phyloP scores from a whole-genome alignment of 108 stramenopile species.

The Tribonema minus region DNA sequence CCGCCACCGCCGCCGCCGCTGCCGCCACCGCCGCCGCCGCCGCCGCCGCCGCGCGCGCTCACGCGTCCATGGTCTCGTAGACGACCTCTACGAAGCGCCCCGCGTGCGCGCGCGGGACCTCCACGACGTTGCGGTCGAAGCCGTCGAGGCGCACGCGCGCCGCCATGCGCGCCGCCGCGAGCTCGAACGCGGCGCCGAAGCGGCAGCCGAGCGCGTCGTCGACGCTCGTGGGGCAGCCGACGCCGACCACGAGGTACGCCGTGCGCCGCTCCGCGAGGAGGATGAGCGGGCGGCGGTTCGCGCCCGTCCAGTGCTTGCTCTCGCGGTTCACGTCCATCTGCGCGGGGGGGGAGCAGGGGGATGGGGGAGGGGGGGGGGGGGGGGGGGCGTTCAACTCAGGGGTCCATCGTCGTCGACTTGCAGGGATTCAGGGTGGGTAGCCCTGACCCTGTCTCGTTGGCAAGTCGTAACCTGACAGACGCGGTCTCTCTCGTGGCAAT shows the following conservation, averaged over 20 bases:
- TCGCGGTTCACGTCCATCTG: conserved; percentile 81
- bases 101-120: conserved; percentile 71
- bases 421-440: too few species aligned
- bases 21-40: neutral
- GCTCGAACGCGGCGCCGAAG: conserved; percentile 76
- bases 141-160: conserved; percentile 66
- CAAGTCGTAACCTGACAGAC: too few species aligned
- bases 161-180: conserved; percentile 76
- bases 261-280: conserved; percentile 70
- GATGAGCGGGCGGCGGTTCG: conserved; percentile 73
- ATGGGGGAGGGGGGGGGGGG: too few species aligned
- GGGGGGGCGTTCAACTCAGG: too few species aligned
- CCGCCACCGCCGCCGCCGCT: neutral
- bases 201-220: conserved; percentile 51
- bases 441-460: too few species aligned
- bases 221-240: conserved; percentile 71
- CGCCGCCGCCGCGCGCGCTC: neutral
- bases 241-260: conserved; percentile 81
- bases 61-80: conserved; percentile 42
- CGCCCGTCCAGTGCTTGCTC: conserved; percentile 80
- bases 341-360: too few species aligned
- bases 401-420: too few species aligned
- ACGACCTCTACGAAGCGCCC: conserved; percentile 86
- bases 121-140: conserved; percentile 82
- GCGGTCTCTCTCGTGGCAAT: too few species aligned